These are phyloP conservation scores for Triticum monococcum DNA, from an alignment of 176 grass and related monocot species.

Conservation along the genomic window DNA sequence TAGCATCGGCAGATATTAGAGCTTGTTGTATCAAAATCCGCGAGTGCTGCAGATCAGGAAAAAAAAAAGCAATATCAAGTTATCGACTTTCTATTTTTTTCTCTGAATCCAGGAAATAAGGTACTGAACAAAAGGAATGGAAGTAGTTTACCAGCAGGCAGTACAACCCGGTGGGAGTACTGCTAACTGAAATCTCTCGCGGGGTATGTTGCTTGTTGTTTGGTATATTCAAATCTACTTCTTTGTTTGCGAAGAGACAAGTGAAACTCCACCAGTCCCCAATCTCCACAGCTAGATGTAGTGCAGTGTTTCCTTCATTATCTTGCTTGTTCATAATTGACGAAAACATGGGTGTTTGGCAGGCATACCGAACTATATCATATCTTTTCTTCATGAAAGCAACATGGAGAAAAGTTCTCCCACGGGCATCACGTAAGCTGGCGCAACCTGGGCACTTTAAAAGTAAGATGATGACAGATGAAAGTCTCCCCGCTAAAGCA, in stretches of 20 bases:
- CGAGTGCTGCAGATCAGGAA: slow-evolving; percentile 9
- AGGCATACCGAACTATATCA: background rate
- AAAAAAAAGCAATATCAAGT: background rate
- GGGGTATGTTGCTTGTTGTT: background rate
- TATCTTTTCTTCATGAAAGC: slow-evolving; percentile 9
- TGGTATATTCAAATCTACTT: slow-evolving; percentile 22
- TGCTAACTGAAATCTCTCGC: background rate
- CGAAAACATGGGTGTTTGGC: background rate
- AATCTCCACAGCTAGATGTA: slow-evolving; percentile 16
- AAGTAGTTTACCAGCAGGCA: slow-evolving; percentile 10
- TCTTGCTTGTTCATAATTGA: slow-evolving; percentile 33
- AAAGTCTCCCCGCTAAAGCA: slow-evolving; percentile 5
- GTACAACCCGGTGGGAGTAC: slow-evolving; percentile 17
- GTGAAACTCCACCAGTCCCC: slow-evolving; percentile 25
- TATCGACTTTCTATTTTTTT: background rate
- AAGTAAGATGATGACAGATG: background rate
- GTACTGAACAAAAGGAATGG: background rate
- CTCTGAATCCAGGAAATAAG: background rate
- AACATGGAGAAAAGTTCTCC: slow-evolving; percentile 46
- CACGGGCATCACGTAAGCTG: slow-evolving; percentile 5
- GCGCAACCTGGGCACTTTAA: slow-evolving; percentile 4
- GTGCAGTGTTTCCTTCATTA: slow-evolving; percentile 29
- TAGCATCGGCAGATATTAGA: slow-evolving; percentile 11
- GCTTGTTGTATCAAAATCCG: slow-evolving; percentile 27
- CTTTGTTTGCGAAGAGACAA: background rate